Evolutionary conservation across 1,284 basidiomycete species (phyloP).

Genomic region (Gymnopus androsaceus): DNA sequence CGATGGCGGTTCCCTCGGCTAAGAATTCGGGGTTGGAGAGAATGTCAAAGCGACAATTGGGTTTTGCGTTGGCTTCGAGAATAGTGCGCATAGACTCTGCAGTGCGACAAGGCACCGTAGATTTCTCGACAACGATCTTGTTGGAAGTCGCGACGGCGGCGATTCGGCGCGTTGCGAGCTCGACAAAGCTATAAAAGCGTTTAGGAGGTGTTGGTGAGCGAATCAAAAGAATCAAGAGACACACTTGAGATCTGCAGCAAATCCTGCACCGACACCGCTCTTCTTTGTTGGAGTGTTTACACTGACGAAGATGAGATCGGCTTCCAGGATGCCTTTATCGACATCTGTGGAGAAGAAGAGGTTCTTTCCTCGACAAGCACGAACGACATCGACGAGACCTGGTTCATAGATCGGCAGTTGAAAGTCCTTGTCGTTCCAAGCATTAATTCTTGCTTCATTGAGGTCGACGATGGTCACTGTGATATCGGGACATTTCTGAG

Average conservation of each 20-base stretch:
- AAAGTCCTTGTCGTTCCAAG: constrained; percentile 88
- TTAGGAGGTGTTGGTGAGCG: constrained; percentile 5
- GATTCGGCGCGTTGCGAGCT: constrained; percentile 94
- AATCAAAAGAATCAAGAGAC: neutral
- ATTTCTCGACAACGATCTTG: constrained; percentile 99
- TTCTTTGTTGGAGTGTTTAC: constrained; percentile 99
- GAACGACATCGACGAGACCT: constrained; percentile 93
- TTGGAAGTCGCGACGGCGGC: constrained; percentile 87
- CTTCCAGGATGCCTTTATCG: constrained; percentile 89
- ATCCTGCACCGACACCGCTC: constrained; percentile 94
- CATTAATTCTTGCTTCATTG: constrained; percentile 92
- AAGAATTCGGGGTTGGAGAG: constrained; percentile 99
- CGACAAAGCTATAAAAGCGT: constrained; percentile 75
- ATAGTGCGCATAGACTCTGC: constrained; percentile 99
- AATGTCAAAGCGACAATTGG: constrained; percentile 92
- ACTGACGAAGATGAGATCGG: constrained; percentile 88
- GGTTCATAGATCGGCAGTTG: constrained; percentile 94
- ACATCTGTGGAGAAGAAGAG: constrained; percentile 97
- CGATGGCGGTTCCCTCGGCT: constrained; percentile 95
- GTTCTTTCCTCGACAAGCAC: constrained; percentile 87
- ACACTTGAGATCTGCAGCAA: constrained; percentile 96
- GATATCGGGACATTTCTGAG: constrained; percentile 94
- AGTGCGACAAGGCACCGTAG: constrained; percentile 97
- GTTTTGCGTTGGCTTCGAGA: constrained; percentile 95
- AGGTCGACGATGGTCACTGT: constrained; percentile 97